These are phyloP conservation scores for Quercus mongolica DNA, from an alignment of 306 rosid genomes.

Conservation along the genomic window DNA sequence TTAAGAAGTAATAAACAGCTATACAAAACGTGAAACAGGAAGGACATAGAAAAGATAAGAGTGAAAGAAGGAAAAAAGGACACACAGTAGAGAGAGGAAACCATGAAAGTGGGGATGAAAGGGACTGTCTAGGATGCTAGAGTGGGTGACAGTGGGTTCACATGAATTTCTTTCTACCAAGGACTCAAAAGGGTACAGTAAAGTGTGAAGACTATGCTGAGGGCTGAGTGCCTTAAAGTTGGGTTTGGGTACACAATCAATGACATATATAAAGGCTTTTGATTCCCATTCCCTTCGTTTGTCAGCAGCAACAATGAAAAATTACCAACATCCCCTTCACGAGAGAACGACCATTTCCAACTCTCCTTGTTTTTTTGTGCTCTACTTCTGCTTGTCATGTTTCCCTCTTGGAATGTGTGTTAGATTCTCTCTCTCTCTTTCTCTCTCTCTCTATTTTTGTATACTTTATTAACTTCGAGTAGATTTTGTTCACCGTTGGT, in stretches of 20 bases:
- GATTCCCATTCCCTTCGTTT: conserved; percentile 18
- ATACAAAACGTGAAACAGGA: too few relatives aligned
- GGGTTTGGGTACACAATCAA: background rate
- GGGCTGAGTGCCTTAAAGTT: conserved; percentile 16
- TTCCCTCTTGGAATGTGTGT: conserved; percentile 70
- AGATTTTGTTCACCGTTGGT: conserved; percentile 38
- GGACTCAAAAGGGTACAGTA: conserved; percentile 18
- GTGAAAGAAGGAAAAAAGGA: conserved; percentile 14
- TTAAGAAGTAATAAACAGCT: too few relatives aligned
- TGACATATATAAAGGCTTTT: conserved; percentile 27
- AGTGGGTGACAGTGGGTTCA: conserved; percentile 61
- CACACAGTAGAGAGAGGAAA: background rate
- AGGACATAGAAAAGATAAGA: too few relatives aligned
- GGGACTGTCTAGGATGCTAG: conserved; percentile 9
- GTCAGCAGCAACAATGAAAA: conserved; percentile 36
- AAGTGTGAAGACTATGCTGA: conserved; percentile 12
- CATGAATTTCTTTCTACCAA: conserved; percentile 33
- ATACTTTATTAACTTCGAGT: conserved; percentile 17
- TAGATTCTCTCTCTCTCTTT: conserved; percentile 36
- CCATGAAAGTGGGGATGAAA: conserved; percentile 28
- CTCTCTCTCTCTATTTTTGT: background rate
- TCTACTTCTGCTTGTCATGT: conserved; percentile 74
- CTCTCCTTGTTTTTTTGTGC: conserved; percentile 58
- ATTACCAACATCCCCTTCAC: conserved; percentile 63
- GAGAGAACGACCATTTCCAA: conserved; percentile 66